Evolutionary conservation across 495 filamentous ascomycete genomes (phyloP).

Genomic region (Terfezia boudieri): DNA sequence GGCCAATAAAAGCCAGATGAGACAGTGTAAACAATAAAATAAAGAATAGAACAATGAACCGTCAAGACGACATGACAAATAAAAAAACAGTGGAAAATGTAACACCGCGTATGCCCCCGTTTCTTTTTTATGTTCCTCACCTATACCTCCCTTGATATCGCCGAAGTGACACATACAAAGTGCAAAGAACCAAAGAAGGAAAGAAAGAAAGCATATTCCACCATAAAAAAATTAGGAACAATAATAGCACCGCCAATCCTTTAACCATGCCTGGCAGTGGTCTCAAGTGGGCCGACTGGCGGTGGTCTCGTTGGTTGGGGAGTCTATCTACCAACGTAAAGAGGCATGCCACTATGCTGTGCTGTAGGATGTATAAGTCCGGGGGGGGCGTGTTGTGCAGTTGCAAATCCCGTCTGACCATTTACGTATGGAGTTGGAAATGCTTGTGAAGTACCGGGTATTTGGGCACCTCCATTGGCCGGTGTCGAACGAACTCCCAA

Average conservation of each 20-base stretch:
- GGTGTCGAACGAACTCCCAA: conserved; percentile 48
- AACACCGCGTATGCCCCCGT: not conserved
- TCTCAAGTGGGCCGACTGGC: too few species aligned
- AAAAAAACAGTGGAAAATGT: not conserved
- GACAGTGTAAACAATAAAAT: not conserved
- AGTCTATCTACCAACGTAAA: not conserved
- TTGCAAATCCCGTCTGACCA: not conserved
- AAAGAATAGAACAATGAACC: not conserved
- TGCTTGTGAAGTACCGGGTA: not conserved
- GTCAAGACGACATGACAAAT: not conserved
- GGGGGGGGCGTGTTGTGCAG: not conserved
- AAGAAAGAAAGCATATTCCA: not conserved
- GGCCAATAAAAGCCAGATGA: not conserved
- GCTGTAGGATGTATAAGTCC: not conserved
- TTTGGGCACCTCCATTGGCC: not conserved
- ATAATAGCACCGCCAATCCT: not conserved
- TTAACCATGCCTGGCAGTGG: too few species aligned
- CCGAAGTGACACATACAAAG: not conserved
- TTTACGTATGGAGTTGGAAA: not conserved
- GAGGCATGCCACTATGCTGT: not conserved
- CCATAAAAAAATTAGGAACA: not conserved
- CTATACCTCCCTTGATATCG: not conserved
- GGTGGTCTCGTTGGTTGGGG: not conserved
- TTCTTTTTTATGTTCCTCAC: not conserved
- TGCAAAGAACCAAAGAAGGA: not conserved